These are phyloP conservation scores for Omphalotus olearius DNA, from an alignment of 1,284 basidiomycete species.

Conservation along the genomic window DNA sequence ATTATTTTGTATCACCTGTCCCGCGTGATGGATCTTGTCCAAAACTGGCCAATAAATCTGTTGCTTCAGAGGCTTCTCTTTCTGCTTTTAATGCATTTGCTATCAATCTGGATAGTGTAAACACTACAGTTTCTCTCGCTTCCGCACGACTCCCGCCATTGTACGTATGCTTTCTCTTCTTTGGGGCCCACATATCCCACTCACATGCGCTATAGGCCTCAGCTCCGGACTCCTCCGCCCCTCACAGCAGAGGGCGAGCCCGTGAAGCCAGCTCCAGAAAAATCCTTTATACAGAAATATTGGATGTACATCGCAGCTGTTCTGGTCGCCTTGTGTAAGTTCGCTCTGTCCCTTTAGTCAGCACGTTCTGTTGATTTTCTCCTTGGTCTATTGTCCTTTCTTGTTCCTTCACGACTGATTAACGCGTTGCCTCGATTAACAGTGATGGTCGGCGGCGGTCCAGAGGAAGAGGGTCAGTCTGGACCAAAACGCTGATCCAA, in stretches of 20 bases:
- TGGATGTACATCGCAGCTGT: slow-evolving; percentile 62
- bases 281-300: slow-evolving; percentile 74
- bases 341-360: background rate
- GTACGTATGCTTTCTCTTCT: slow-evolving; percentile 34
- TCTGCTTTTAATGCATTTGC: slow-evolving; percentile 21
- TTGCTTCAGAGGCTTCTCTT: background rate
- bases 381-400: background rate
- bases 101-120: slow-evolving; percentile 31
- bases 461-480: slow-evolving; percentile 12
- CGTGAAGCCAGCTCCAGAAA: slow-evolving; percentile 58
- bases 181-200: slow-evolving; percentile 11
- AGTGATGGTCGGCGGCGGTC: slow-evolving; percentile 8
- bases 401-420: background rate
- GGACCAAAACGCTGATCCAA: background rate
- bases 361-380: background rate
- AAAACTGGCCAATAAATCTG: slow-evolving; percentile 18
- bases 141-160: slow-evolving; percentile 48
- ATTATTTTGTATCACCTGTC: slow-evolving; percentile 65
- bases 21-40: slow-evolving; percentile 66
- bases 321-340: slow-evolving; percentile 58
- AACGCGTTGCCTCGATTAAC: background rate
- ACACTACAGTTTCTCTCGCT: slow-evolving; percentile 51
- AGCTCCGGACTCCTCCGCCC: slow-evolving; percentile 60
- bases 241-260: slow-evolving; percentile 64
- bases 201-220: slow-evolving; percentile 42